Evolutionary conservation across 495 filamentous ascomycete species (phyloP), one percentile per base, ranked within the genome.

Genomic region (Lindgomyces ingoldianus): DNA sequence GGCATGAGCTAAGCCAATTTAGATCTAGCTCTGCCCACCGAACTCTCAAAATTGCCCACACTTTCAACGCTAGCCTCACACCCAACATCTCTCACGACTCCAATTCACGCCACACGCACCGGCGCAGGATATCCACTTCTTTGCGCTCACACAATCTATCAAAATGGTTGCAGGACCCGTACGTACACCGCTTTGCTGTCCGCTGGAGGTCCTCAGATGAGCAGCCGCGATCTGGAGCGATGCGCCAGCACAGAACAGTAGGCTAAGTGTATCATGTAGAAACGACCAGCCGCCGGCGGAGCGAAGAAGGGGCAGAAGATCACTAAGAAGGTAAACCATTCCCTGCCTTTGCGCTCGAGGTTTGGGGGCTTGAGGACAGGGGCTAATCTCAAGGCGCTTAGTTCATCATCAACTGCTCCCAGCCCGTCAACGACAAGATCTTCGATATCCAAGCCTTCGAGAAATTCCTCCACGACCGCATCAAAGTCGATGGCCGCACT

Each of bases 391-490:
- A 68, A 41, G 21, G 24, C 24, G 19, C 10, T 1, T 39, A 96
- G 94, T 98, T 90, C 87, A 85, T 93, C 82, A 98, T 98, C 90
- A 96, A 98, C 81, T 93, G 93, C 75, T 91, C 89, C 67, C 94
- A 97, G 80, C 95, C 94, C 72, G 92, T 91, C 64, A 88, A 85
- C 81, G 95, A 98, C 87, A 98, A 98, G 87, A 98, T 98, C 85
- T 98, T 98, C 89, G 93, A 98, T 77, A 87, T 96, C 77, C 86
- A 89, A 68, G 93, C 93, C 72, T 98, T 98, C 82, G 92, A 97
- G 85, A 98, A 98, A 87, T 98, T 98, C 89, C 89, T 98, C 56
- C 93, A 96, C 83, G 95, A 98, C 82, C 91, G 90, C 81, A 96
- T 98, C 88, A 98, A 98, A 89, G 91, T 98, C 74, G 95, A 97